Conservation (phyloP, 2,329 filamentous ascomycete species). For the Fusarium udum region DNA sequence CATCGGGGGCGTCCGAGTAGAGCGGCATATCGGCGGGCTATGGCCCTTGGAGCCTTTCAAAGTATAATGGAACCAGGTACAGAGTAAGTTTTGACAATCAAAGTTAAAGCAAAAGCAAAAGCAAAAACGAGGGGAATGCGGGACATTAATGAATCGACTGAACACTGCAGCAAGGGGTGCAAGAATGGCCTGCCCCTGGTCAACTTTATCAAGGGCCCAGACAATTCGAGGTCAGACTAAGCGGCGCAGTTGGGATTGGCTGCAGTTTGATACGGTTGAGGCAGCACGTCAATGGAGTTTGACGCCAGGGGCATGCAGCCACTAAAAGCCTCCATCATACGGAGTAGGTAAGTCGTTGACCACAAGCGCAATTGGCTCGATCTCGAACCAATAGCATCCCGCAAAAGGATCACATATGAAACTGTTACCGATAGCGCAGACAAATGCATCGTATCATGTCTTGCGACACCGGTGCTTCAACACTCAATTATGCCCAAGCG, state of each 20-base stretch:
- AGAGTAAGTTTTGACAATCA: neutral
- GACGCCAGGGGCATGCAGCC: slow-evolving; percentile 10
- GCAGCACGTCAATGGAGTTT: slow-evolving; percentile 17
- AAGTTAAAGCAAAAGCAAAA: neutral
- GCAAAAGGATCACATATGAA: neutral
- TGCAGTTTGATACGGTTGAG: neutral
- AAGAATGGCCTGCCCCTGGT: neutral
- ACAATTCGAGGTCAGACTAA: slow-evolving; percentile 19
- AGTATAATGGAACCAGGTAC: neutral
- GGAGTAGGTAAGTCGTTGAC: neutral
- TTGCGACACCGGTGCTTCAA: neutral
- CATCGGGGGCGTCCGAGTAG: slow-evolving; percentile 61
- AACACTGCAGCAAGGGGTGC: slow-evolving; percentile 3
- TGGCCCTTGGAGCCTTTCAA: slow-evolving; percentile 10
- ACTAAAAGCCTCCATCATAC: neutral
- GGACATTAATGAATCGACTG: slow-evolving; percentile 19
- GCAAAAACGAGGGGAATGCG: slow-evolving; percentile 14
- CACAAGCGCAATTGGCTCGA: neutral
- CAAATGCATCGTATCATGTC: slow-evolving; percentile 10
- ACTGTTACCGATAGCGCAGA: slow-evolving; percentile 10
- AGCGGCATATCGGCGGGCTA: slow-evolving; percentile 57
- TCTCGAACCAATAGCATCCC: neutral
- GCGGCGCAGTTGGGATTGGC: slow-evolving; percentile 23
- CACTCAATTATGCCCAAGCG: neutral
- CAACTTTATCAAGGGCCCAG: slow-evolving; percentile 14